Evolutionary conservation across 108 stramenopile genomes (phyloP), one percentile per base, ranked within the genome.

Genomic region (Aureococcus anophagefferens): DNA sequence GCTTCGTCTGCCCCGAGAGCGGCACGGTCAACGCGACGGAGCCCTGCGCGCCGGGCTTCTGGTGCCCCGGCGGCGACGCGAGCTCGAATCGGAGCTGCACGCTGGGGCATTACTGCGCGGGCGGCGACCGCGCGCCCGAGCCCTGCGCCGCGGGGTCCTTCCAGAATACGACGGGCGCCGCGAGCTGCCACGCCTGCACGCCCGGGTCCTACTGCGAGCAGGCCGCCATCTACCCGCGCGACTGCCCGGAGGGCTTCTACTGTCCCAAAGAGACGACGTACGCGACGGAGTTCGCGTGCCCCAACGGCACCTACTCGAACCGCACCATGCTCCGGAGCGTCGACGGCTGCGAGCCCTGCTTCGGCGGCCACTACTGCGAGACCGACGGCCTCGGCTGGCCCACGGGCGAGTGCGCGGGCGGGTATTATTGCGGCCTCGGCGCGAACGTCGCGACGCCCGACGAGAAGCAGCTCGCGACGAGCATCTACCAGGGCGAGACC

Each of bases 291-390:
- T 33, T 70, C 21, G 72, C 36, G 72, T 75, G 73, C 33, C 76
- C 25, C 36, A 67, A 32, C 33, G 67, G 79, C 30, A 80, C 72
- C 46, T 80, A 51, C 30, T 68, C 78, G 11, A 78, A 77, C 75
- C 37, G 45, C 36, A 80, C 81, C 13, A 76, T 68, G 44, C 64
- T 87, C 0, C 63, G 63, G 21, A 66, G 66, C n/a, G 67, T 67
- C 21, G 67, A 79, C 21, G 84, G 81, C 62, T 87, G 86, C 76
- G 82, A 73, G 21, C 66, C 69, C 32, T 87, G 86, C 69, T 45
- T 78, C 36, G 70, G 82, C 30, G 86, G 86, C 15, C 70, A 63
- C 64, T 87, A 82, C 64, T 87, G 86, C 69, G 84, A 82, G 21
- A 67, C 68, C 44, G 35, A 46, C 16, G 84, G 82, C 30, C 62